These are phyloP conservation scores for Colletotrichum sp. DNA, from an alignment of 2,329 filamentous ascomycete species.

Conservation along the genomic window DNA sequence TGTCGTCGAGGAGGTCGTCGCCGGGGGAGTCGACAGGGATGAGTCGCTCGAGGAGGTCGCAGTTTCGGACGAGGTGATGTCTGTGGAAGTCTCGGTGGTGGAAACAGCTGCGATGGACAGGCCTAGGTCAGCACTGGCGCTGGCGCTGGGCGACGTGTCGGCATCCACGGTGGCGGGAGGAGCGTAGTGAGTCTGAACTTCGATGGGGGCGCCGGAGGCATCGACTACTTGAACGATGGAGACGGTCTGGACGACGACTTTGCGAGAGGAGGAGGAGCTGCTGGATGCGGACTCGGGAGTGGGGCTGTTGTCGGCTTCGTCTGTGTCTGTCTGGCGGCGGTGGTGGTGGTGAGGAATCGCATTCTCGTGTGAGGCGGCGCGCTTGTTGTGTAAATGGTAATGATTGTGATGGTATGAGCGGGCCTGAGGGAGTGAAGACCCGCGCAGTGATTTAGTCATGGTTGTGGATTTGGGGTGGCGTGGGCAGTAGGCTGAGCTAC, in stretches of 20 bases:
- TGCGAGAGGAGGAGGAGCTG: slow-evolving; percentile 20
- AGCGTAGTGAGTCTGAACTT: slow-evolving; percentile 47
- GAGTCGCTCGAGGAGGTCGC: not conserved
- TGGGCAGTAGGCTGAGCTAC: slow-evolving; percentile 17
- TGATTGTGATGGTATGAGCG: slow-evolving; percentile 37
- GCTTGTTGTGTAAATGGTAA: slow-evolving; percentile 32
- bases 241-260: slow-evolving; percentile 59
- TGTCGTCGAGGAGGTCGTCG: slow-evolving; percentile 26
- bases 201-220: slow-evolving; percentile 48
- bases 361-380: slow-evolving; percentile 28
- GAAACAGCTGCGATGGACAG: not conserved
- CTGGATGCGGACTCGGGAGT: slow-evolving; percentile 17
- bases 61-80: not conserved
- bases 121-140: slow-evolving; percentile 6
- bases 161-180: slow-evolving; percentile 42
- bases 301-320: slow-evolving; percentile 26
- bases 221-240: slow-evolving; percentile 61
- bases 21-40: slow-evolving; percentile 9
- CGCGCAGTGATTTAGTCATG: slow-evolving; percentile 50
- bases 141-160: slow-evolving; percentile 10
- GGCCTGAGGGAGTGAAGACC: slow-evolving; percentile 56
- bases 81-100: not conserved
- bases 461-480: slow-evolving; percentile 39
- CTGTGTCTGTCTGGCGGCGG: slow-evolving; percentile 29
- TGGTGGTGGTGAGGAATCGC: slow-evolving; percentile 27